Base-by-base conservation (phyloP, 306 rosid genomes). In the Cucurbita maxima region DNA sequence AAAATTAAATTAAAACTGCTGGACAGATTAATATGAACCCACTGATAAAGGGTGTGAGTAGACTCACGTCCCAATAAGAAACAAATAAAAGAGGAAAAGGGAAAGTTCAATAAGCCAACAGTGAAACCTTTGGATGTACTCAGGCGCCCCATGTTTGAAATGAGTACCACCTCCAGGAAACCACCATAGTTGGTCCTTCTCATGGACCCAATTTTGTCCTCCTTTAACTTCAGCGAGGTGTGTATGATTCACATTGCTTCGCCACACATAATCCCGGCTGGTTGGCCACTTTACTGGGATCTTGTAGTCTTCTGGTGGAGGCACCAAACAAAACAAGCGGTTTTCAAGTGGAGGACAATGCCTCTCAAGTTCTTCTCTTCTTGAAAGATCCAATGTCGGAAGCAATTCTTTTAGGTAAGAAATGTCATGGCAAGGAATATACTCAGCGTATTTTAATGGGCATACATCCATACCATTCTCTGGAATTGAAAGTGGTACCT, bases 121-220 rank as follows among this genome's bases (percentile, higher is more conserved):
- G 25, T 4, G n/a, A 4, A 83, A 89, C 98, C 98, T 89, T 70
- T 87, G 84, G 60, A 91, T 94, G 81, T 94, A 94, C 76, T 91
- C 96, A 9, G 95, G 47, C 36, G 99, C 97, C 15, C 99, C 97
- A 54, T 89, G 85, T 86, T 94, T 94, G 84, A 94, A 94, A 85
- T 94, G 99, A 70, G 97, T 91, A 80, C 99, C 97, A 54, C 99
- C 99, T 44, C 98, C 98, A 1, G 98, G 98, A 85, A 94, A 94
- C 97, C 96, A 90, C 97, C 99, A 88, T 12, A 91, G 87, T 63
- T 82, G 82, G 79, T 84, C 87, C 89, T 83, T 88, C 68, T 79
- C 86, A 77, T 94, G 99, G 75, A 94, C 96, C 97, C 97, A 94
- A 80, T 94, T 94, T 83, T 94, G 99, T 47, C 99, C 99, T 63